Percentiles rank a stretch among this genome's conserved stretches.
Conservation (phyloP, 371 early-diverging fungal genomes). For the Fennellomyces sp. region DNA sequence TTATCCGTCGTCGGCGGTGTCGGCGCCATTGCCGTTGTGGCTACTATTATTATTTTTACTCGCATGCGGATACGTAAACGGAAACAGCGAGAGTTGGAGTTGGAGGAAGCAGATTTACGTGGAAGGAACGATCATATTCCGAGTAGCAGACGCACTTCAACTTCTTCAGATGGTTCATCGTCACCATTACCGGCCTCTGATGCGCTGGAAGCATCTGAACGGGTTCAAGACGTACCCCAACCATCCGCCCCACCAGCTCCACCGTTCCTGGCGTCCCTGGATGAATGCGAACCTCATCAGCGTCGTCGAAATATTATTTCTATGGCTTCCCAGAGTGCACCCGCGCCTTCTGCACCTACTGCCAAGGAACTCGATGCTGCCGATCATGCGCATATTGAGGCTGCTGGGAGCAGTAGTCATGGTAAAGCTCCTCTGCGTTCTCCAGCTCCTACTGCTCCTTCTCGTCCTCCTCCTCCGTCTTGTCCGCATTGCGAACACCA, state of each 20-base stretch:
- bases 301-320: slow-evolving; percentile 12
- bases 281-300: neutral
- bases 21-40: slow-evolving; percentile 18
- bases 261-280: slow-evolving; percentile 1
- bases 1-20: slow-evolving; percentile 24
- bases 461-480: neutral
- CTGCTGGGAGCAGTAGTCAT: neutral
- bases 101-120: slow-evolving; percentile 2
- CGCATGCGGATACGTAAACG: slow-evolving; percentile 15
- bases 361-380: slow-evolving; percentile 21
- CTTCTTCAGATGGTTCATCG: neutral
- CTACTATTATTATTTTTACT: slow-evolving; percentile 24
- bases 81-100: slow-evolving; percentile 8
- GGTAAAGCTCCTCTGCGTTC: neutral
- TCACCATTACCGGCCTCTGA: neutral
- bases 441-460: neutral
- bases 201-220: neutral
- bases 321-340: slow-evolving; percentile 11
- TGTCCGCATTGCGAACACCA: slow-evolving; percentile 10
- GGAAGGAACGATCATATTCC: neutral
- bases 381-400: neutral
- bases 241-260: slow-evolving; percentile 19
- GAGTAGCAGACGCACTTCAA: neutral
- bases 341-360: slow-evolving; percentile 23
- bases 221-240: neutral